Percentiles rank a stretch among this genome's conserved stretches.
Conservation (phyloP, 2,329 filamentous ascomycete species). For the Neonectria sp. region DNA sequence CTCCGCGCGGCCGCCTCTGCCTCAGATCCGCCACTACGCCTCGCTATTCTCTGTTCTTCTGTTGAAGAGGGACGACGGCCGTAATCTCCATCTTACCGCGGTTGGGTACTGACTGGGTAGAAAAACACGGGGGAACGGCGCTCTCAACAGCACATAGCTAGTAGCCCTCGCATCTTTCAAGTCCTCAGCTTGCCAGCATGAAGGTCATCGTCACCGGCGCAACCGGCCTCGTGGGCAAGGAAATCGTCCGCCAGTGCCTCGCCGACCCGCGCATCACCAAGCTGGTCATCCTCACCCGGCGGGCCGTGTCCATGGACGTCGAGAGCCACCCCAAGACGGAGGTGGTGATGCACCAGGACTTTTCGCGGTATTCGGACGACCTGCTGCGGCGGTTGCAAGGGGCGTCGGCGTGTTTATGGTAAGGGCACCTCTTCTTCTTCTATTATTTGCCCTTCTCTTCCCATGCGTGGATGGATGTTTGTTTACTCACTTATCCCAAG, state of each 20-base stretch:
- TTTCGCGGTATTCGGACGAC: conserved; percentile 63
- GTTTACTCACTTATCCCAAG: conserved; percentile 39
- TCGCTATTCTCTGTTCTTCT: neutral
- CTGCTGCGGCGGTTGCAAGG: conserved; percentile 58
- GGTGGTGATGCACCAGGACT: conserved; percentile 67
- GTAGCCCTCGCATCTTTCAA: no score
- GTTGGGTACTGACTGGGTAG: no score
- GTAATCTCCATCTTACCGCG: no score
- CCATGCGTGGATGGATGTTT: no score
- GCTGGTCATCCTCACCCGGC: conserved; percentile 66
- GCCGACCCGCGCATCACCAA: conserved; percentile 64
- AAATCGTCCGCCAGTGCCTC: conserved; percentile 68
- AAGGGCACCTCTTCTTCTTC: conserved; percentile 49
- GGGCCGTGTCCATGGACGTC: conserved; percentile 59
- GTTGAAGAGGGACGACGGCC: neutral
- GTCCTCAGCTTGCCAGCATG: conserved; percentile 50
- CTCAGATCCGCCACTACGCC: conserved; percentile 2
- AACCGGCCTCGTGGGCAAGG: conserved; percentile 71
- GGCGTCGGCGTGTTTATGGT: conserved; percentile 77
- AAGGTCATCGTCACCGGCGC: conserved; percentile 72
- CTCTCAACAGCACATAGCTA: no score
- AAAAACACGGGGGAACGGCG: no score
- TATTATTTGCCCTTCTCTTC: neutral
- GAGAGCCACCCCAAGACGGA: conserved; percentile 64
- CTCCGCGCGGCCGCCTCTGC: neutral